Evolutionary conservation across 2,329 filamentous ascomycete genomes (phyloP), one percentile per base, ranked within the genome.

Genomic region (Dothistroma septosporum): DNA sequence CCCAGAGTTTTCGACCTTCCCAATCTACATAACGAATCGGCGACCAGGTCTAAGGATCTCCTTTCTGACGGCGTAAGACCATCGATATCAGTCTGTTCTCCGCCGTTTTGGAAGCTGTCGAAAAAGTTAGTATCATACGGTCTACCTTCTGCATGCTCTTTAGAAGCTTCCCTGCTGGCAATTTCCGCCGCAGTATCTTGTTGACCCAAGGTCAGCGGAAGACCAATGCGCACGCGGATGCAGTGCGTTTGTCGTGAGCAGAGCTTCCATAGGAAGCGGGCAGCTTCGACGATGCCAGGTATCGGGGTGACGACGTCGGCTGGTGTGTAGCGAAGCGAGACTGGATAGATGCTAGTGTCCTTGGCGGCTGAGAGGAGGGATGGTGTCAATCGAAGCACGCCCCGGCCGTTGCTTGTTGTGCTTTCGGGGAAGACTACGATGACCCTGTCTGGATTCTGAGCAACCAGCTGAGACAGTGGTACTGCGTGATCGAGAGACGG

Each of bases 351-450:
- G 72, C 87, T 89, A 9, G 87, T 87, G 57, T 83, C 80, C 6
- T 84, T 74, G 0, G 87, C 85, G 0, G 85, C 85, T 16, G 86
- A 83, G 2, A 94, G 79, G 1, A 99, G 81, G 55, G 87, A 88
- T 0, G 89, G 91, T 62, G 89, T 91, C 58, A 96, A 85, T 1
- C 91, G 90, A 12, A 99, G 77, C 64, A 97, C 92, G 4, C 89
- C 94, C 67, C 90, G 88, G 64, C 93, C 93, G 72, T 99, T 99
- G 49, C 91, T 96, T 0, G 94, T 96, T 4, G 89, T 94, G 76
- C 89, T 93, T 77, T 99, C 94, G 12, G 94, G 93, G 74, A 97
- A 97, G 1, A 96, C 86, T 63, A 88, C 91, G 64, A 97, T 84
- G 61, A 91, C 85, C 50, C 91, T 86, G 60, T 84, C 82, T 0